A percentile compares a stretch with the other conserved stretches of the same genome.
Conservation (phyloP, 176 grass and related monocot species). For the Melocanna baccifera region DNA sequence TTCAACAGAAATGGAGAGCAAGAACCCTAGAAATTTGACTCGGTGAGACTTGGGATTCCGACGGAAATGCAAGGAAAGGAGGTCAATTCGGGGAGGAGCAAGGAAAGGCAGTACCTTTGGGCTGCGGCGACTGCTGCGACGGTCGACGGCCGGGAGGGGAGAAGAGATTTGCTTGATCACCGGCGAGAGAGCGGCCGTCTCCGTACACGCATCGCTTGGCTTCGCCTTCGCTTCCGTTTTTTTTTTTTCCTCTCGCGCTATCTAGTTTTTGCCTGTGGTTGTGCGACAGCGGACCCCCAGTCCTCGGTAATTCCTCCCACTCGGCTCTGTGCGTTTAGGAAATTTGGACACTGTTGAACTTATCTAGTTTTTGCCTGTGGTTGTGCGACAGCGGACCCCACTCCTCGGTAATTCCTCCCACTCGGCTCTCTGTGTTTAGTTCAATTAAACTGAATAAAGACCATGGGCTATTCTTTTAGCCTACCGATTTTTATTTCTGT, state of each 20-base stretch:
- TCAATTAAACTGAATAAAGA: too few relatives aligned
- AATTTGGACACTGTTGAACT: too few relatives aligned
- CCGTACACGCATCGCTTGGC: not conserved
- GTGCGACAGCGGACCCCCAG: too few relatives aligned
- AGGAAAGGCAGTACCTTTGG: not conserved
- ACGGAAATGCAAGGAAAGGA: not conserved
- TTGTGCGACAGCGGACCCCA: too few relatives aligned
- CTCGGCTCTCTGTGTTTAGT: too few relatives aligned
- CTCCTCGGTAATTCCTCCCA: too few relatives aligned
- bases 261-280: too few relatives aligned
- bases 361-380: too few relatives aligned
- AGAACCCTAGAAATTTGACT: constrained; percentile 27
- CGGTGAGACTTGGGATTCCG: not conserved
- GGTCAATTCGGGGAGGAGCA: not conserved
- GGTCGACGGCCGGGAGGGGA: not conserved
- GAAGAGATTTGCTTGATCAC: not conserved
- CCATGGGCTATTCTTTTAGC: too few relatives aligned
- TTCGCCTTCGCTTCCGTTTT: not conserved
- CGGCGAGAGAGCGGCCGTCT: not conserved
- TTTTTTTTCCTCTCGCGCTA: not conserved
- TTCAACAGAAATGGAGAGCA: constrained; percentile 5
- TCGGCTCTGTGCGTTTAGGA: too few relatives aligned
- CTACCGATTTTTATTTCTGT: too few relatives aligned
- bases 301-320: too few relatives aligned
- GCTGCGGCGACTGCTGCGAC: not conserved